These are phyloP conservation scores for Chlamydomonas sp. DNA, from an alignment of 139 green algal genomes.

Conservation along the genomic window DNA sequence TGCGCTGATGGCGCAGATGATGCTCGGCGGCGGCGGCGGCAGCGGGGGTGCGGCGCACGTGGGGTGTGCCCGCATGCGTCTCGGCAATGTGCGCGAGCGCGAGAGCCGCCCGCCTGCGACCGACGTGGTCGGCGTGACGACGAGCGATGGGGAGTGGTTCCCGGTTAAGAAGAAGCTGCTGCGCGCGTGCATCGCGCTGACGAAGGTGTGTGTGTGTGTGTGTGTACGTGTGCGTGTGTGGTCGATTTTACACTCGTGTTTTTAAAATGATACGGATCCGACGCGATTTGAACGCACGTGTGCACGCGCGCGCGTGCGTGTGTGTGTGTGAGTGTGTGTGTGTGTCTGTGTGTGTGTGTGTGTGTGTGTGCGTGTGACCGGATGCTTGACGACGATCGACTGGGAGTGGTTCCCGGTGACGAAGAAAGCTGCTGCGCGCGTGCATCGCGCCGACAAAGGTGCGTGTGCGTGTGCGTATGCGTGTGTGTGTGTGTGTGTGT, in stretches of 20 bases:
- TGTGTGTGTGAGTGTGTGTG: not conserved
- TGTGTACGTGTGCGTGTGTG: too few relatives aligned
- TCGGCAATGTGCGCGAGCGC: not conserved
- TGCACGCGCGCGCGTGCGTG: too few relatives aligned
- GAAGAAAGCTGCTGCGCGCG: slow-evolving; percentile 49
- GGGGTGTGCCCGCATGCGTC: not conserved
- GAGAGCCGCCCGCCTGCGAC: not conserved
- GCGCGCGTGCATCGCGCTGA: slow-evolving; percentile 60
- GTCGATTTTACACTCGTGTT: too few relatives aligned
- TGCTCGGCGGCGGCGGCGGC: too few relatives aligned
- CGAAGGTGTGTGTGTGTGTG: slow-evolving; percentile 31
- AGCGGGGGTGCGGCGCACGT: not conserved
- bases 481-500: not conserved
- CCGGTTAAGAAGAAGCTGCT: slow-evolving; percentile 55
- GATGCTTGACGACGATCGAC: slow-evolving; percentile 42
- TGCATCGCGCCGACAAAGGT: too few relatives aligned
- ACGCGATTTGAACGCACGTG: too few relatives aligned
- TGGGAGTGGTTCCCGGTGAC: slow-evolving; percentile 59
- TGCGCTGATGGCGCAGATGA: not conserved
- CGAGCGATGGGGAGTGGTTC: slow-evolving; percentile 58
- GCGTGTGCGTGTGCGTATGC: not conserved
- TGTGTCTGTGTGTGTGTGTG: not conserved
- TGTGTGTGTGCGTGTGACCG: not conserved
- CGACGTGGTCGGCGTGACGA: slow-evolving; percentile 32
- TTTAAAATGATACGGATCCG: too few relatives aligned